These are phyloP conservation scores for Nakazawaea anatomiae DNA, from an alignment of 805 yeast genomes.

Conservation along the genomic window DNA sequence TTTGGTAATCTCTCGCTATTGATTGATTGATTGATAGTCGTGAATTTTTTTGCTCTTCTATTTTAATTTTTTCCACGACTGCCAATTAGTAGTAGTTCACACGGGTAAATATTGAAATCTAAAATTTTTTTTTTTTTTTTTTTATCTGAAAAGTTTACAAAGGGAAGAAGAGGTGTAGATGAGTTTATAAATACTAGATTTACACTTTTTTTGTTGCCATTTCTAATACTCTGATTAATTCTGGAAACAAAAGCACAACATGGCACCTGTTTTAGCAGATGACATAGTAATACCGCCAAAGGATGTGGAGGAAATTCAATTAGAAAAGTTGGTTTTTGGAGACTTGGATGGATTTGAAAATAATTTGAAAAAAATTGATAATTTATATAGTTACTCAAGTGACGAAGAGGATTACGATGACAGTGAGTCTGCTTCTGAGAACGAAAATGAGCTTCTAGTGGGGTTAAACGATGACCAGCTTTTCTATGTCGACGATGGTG, in stretches of 20 bases:
- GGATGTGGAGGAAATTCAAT: constrained; percentile 73
- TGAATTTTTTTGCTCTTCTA: not conserved
- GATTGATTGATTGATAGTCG: no score
- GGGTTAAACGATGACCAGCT: constrained; percentile 41
- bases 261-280: constrained; percentile 8
- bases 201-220: not conserved
- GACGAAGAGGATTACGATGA: constrained; percentile 33
- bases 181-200: not conserved
- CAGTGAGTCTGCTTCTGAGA: constrained; percentile 20
- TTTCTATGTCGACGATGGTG: constrained; percentile 49
- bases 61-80: no score
- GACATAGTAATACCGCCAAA: constrained; percentile 50
- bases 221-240: not conserved
- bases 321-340: constrained; percentile 87
- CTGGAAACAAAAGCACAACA: not conserved
- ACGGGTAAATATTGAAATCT: not conserved
- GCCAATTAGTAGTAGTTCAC: not conserved
- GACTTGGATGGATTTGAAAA: constrained; percentile 70
- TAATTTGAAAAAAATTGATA: constrained; percentile 56
- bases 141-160: not conserved
- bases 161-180: constrained; percentile 10
- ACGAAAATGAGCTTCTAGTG: constrained; percentile 36
- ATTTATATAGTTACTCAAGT: constrained; percentile 41
- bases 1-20: no score
- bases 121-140: constrained; percentile 8